Evolutionary conservation across 177 flowering plant genomes (phyloP), one percentile per base, ranked within the genome.

Genomic region (Vitis hybrid): DNA sequence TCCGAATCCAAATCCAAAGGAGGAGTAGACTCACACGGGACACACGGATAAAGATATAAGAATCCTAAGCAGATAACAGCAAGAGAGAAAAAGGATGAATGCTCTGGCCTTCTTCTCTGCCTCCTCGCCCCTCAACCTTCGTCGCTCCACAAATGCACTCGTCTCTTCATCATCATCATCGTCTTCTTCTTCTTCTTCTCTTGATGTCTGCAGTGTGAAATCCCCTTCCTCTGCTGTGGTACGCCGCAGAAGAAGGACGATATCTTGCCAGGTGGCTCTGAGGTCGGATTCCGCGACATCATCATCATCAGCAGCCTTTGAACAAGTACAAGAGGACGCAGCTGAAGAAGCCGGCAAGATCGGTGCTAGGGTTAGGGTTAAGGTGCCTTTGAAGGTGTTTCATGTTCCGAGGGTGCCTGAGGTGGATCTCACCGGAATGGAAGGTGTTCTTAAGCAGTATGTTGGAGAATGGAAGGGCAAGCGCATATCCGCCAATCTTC

Each of bases 381-480:
- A 77, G 75, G 95, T 70, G 12, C 95, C 95, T 0, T 63, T 94
- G 71, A 94, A 86, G 79, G 97, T 92, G 12, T 88, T 85, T 66
- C 98, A 94, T 69, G 90, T 94, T 3, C 92, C 92, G 24, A 87
- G 78, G 69, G 85, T 84, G 9, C 81, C 91, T 10, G 97, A 91
- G 74, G 11, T 90, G 1, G 97, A 92, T 75, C 73, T 95, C 56
- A 72, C 65, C 6, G 94, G 97, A 4, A 83, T 77, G 87, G 90
- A 86, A 76, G 97, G 97, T 9, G 70, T 53, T 49, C n/a, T 95
- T 14, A 95, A 90, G 83, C 89, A 90, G 72, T 87, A 84, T 68
- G 92, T 94, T 28, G 90, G 78, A 9, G 50, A 88, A 5, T 88
- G 94, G 90, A 94, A 91, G 75, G 98, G 98, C 2, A 92, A 89